Base-by-base conservation (phyloP, 768 basidiomycete genomes). In the Pleurotus sapidus region DNA sequence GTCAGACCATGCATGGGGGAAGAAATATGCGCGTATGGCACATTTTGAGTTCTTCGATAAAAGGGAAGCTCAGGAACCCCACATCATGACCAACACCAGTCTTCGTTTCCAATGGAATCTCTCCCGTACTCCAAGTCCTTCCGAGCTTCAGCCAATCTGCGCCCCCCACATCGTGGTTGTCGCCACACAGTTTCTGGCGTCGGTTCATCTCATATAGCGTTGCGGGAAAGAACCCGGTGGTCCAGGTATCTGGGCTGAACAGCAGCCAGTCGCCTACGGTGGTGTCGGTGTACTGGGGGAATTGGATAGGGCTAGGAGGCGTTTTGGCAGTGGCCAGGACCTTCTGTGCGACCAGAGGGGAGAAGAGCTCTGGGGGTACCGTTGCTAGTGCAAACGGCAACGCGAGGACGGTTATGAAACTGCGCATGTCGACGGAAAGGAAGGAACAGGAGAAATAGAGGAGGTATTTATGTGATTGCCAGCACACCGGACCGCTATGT, bases 21-120 rank as follows among this genome's bases (percentile, higher is more conserved):
- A 50, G 24, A 57, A 59, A 27, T 50, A 46, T 17, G 39, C 39
- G 17, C 45, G 37, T 30, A 76, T 84, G 30, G 48, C 62, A 88
- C 87, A 88, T 61, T 8, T 64, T 60, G 14, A 88, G 68, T 63
- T 90, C 88, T 49, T 84, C 77, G 46, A 81, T 72, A 64, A 89
- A 89, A 0, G 88, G 84, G 62, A 81, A 86, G 68, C 86, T 87
- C 61, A 89, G 67, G 67, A 88, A 89, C 6, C 87, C 88, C 27
- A 86, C 83, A 64, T 90, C 88, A 62, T 89, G 87, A 11, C 82
- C 84, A 25, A 85, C 73, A 15, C 67, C 73, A 51, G 77, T 82
- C 25, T 71, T 70, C 4, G 64, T 64, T 61, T 83, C 79, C 1
- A 84, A 73, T 0, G 80, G 77, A 4, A 86, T 68, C 64, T 85